These are phyloP conservation scores for Ormosia semicastrata DNA, from an alignment of 306 rosid species.

Conservation along the genomic window DNA sequence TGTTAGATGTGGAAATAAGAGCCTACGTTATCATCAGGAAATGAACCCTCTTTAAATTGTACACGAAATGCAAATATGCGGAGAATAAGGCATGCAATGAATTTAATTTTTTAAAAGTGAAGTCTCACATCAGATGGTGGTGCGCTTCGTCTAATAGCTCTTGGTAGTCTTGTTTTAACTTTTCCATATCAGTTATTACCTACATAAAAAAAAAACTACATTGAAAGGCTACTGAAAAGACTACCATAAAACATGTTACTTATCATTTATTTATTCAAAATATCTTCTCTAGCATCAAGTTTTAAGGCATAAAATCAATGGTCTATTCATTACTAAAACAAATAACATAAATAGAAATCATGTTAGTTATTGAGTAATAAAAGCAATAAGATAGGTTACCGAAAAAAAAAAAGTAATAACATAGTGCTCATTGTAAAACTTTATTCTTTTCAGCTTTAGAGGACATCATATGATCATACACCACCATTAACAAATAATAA, in stretches of 20 bases:
- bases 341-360: not conserved
- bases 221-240: not conserved
- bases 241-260: not conserved
- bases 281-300: conserved; percentile 1
- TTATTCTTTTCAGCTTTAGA: not conserved
- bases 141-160: conserved; percentile 54
- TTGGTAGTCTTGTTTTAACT: conserved; percentile 68
- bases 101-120: not conserved
- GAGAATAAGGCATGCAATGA: conserved; percentile 1
- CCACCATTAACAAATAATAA: conserved; percentile 1
- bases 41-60: not conserved
- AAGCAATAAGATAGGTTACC: not conserved
- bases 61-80: not conserved
- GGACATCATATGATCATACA: not conserved
- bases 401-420: not conserved
- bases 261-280: not conserved
- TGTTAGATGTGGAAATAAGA: not conserved
- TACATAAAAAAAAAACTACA: conserved; percentile 35
- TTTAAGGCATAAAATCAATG: conserved; percentile 13
- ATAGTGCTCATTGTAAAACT: not conserved
- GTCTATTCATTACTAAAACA: conserved; percentile 3
- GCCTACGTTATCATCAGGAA: not conserved
- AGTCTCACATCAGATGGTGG: conserved; percentile 66
- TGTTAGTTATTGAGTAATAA: not conserved
- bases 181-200: conserved; percentile 91